Conservation (phyloP, 2,329 filamentous ascomycete species). For the Exophiala spinifera region DNA sequence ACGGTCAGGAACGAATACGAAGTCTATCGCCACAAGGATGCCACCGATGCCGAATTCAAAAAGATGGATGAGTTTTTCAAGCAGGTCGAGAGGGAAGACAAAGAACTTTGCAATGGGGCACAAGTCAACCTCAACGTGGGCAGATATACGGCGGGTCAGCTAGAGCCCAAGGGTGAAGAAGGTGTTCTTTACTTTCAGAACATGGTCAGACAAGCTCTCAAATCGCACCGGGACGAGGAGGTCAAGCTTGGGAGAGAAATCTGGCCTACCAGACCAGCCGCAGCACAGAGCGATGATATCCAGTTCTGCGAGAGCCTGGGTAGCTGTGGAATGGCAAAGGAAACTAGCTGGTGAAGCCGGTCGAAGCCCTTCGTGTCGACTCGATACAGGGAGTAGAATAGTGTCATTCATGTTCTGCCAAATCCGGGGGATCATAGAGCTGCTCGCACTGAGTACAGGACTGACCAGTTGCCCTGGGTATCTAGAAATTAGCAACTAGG, state of each 20-base stretch:
- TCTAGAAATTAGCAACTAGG: too few species aligned
- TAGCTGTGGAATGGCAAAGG: too few species aligned
- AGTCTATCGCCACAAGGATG: slow-evolving; percentile 60
- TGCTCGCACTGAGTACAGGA: too few species aligned
- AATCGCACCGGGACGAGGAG: slow-evolving; percentile 8
- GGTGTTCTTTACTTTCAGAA: neutral
- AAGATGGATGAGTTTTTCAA: slow-evolving; percentile 40
- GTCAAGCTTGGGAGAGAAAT: neutral
- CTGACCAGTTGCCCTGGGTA: too few species aligned
- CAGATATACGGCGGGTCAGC: neutral
- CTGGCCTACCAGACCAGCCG: too few species aligned
- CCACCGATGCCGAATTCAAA: slow-evolving; percentile 56
- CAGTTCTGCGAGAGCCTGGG: too few species aligned
- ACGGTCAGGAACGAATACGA: slow-evolving; percentile 59
- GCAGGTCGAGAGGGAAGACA: neutral
- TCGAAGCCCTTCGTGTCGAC: too few species aligned
- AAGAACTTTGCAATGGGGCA: neutral
- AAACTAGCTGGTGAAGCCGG: too few species aligned
- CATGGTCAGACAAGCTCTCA: neutral
- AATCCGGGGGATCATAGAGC: too few species aligned
- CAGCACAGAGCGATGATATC: too few species aligned
- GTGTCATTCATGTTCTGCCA: too few species aligned
- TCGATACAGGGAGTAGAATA: too few species aligned
- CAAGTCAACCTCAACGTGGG: neutral
- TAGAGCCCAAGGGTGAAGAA: neutral